Evolutionary conservation across 805 yeast species (phyloP), one percentile per base, ranked within the genome.

Genomic region (Maudiozyma saulgeensis): DNA sequence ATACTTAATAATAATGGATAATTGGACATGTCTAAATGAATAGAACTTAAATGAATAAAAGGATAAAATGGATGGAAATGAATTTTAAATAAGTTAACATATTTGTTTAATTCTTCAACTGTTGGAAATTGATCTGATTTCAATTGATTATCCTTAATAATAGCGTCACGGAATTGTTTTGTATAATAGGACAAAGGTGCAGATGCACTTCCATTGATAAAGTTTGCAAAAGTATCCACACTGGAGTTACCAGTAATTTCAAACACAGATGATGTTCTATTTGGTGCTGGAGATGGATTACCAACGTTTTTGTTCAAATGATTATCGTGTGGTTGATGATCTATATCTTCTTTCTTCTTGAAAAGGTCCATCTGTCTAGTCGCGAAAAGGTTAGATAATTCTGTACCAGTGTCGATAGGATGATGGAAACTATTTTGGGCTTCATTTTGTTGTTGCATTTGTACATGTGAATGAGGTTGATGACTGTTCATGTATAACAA

Each of bases 21-120:
- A 70, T 60, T 80, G 64, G 62, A 81, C 64, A 66, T 75, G 61
- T 62, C 75, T 68, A 71, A 74, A 44, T 69, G 67, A 52, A 78
- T 73, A 45, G 76, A 77, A 19, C 87, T 86, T 43, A 84, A 68
- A 66, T 89, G 96, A 53, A 90, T 78, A 26, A 53, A 53, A 21
- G 57, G 55, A 67, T 87, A 83, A 62, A 84, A 89, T 49, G 78
- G 79, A 68, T 85, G 84, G 67, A 88, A 89, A 59, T 87, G 89
- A 46, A 76, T 73, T 55, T 80, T 86, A 67, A 81, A 90, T 12
- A 89, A 71, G n/a, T 78, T 74, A 56, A 84, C 76, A 64, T 87
- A 90, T 44, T 79, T 76, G 62, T 87, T 89, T 57, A 90, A 69
- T 56, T 89, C 96, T 21, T 79, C 81, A 45, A 83, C 69, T 9